Conservation (phyloP, 2,329 filamentous ascomycete species). For the Arthrobotrys sinensis region DNA sequence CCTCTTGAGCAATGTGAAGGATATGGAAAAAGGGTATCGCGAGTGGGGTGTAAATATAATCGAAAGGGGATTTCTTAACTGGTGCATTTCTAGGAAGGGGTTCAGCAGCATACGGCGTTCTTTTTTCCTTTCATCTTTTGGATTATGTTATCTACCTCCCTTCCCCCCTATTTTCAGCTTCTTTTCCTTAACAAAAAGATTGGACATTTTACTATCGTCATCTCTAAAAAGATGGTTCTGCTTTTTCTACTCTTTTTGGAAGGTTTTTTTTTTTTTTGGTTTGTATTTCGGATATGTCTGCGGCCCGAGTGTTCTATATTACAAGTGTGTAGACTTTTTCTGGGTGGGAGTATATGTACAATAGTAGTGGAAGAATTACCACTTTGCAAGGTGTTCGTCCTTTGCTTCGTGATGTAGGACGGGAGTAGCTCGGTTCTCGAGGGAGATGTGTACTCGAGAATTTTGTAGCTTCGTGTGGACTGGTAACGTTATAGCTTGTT, state of each 20-base stretch:
- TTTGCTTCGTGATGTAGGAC: neutral
- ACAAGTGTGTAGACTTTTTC: conserved; percentile 36
- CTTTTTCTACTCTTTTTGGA: conserved; percentile 7
- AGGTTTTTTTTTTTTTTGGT: neutral
- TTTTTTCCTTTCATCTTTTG: conserved; percentile 10
- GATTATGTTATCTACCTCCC: neutral
- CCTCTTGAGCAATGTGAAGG: conserved; percentile 1
- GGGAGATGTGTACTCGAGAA: neutral
- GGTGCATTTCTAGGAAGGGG: conserved; percentile 3
- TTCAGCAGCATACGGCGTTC: conserved; percentile 35
- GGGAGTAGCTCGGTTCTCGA: neutral
- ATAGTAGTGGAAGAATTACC: conserved; percentile 21
- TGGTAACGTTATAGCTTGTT: neutral
- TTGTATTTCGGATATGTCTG: conserved; percentile 1
- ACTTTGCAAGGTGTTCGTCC: neutral
- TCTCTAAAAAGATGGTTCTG: neutral
- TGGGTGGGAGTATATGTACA: conserved; percentile 39
- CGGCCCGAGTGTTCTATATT: conserved; percentile 28
- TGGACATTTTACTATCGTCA: neutral
- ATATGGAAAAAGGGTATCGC: conserved; percentile 8
- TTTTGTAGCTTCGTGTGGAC: neutral
- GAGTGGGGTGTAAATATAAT: conserved; percentile 11
- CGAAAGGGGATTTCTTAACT: neutral
- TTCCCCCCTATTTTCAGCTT: neutral
- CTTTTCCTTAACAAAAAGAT: conserved; percentile 9